These are phyloP conservation scores for Verticillium nubilum DNA, from an alignment of 2,329 filamentous ascomycete species.

Conservation along the genomic window DNA sequence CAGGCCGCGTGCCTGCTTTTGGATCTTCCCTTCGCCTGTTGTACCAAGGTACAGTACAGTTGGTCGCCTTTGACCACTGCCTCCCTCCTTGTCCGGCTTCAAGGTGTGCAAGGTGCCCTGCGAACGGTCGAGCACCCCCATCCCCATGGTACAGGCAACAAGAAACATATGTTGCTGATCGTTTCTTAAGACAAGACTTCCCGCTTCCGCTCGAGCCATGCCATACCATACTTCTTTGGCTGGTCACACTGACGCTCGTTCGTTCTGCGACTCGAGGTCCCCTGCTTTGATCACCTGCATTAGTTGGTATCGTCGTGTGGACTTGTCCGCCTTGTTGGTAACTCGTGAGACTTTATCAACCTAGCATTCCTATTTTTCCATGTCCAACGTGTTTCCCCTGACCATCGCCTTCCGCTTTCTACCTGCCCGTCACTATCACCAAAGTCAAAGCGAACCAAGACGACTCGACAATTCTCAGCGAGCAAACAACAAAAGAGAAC, in stretches of 20 bases:
- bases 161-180: background rate
- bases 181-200: constrained; percentile 8
- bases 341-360: background rate
- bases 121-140: background rate
- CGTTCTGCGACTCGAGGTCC: constrained; percentile 8
- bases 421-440: background rate
- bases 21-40: background rate
- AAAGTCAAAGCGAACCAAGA: background rate
- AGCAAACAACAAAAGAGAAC: background rate
- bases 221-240: background rate
- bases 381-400: background rate
- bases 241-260: constrained; percentile 5
- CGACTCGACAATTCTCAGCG: background rate
- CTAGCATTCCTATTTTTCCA: background rate
- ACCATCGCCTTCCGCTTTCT: background rate
- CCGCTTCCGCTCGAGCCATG: constrained; percentile 10
- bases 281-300: constrained; percentile 15
- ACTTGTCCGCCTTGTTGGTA: background rate
- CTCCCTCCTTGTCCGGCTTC: background rate
- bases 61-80: background rate
- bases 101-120: background rate
- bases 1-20: background rate
- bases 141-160: background rate
- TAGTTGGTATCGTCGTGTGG: background rate
- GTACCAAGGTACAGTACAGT: background rate